Base-by-base conservation (phyloP, 1,139 yeast species). In the Zygosaccharomyces sapae region DNA sequence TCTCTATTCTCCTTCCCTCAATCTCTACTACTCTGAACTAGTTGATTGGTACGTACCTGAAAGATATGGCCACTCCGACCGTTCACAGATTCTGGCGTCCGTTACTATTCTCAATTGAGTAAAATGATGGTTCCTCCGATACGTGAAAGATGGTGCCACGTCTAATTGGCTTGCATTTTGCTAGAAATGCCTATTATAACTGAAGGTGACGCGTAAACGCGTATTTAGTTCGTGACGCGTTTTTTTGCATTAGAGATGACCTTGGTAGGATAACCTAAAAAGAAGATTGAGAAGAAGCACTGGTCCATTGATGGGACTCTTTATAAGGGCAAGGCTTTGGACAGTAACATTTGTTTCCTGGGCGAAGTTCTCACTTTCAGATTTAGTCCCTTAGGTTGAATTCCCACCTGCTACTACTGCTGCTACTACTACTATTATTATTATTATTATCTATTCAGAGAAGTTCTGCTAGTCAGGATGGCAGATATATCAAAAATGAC, bases 401-500 rank as follows among this genome's bases (percentile, higher is more conserved):
- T 13, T 31, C 19, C 25, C 5, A 19, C 22, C 22, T 19, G 22
- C 22, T 19, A 19, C 22, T 19, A 19, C 22, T 19, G 22, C 22
- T 19, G 22, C 33, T 30, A 5, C 3, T 8, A 19, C 22, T 19
- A 19, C 25, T 22, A 5, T 4, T 12, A 31, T 13, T 5, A 31
- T 6, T 22, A 6, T 12, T n/a, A 12, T 12, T 13, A 31, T 12
- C 8, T 8, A 4, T 8, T 13, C 13, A 2, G 16, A 31, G 34
- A 31, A 31, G 18, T 31, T 31, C 34, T 31, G 34, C 34, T 31
- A 13, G 34, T 6, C 34, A 38, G 34, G 13, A 59, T 59, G 63
- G 45, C 58, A 16, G 57, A 54, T 13, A 25, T 52, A 12, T 50
- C 54, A 7, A 43, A 36, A 22, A 64, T 66, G 66, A 57, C 65